These are phyloP conservation scores for Boletus rex-veris DNA, from an alignment of 768 basidiomycete species.

Conservation along the genomic window DNA sequence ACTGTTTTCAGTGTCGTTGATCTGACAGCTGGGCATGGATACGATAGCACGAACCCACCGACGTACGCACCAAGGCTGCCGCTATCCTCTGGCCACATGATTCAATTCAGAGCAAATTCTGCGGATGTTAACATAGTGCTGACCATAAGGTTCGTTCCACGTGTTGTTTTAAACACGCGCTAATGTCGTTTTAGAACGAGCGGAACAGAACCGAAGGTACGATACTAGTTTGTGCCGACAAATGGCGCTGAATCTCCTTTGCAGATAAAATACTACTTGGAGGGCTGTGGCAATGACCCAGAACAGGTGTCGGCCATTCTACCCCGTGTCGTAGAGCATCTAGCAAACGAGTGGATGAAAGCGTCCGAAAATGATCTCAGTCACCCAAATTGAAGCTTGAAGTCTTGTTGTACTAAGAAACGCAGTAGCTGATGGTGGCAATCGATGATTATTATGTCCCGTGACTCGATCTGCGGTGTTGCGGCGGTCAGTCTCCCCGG, in stretches of 20 bases:
- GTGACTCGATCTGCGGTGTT: too few species aligned
- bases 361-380: slow-evolving; percentile 49
- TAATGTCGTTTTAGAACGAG: slow-evolving; percentile 54
- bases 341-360: slow-evolving; percentile 69
- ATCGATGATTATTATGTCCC: not conserved
- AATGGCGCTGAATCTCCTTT: not conserved
- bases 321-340: slow-evolving; percentile 53
- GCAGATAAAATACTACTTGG: slow-evolving; percentile 86
- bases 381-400: slow-evolving; percentile 23
- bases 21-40: slow-evolving; percentile 58
- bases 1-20: slow-evolving; percentile 65
- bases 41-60: slow-evolving; percentile 73
- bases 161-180: not conserved
- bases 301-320: slow-evolving; percentile 48
- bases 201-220: slow-evolving; percentile 87
- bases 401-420: not conserved
- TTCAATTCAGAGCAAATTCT: slow-evolving; percentile 61
- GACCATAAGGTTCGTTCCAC: slow-evolving; percentile 57
- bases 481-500: too few species aligned
- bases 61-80: slow-evolving; percentile 58
- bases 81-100: slow-evolving; percentile 81
- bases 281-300: slow-evolving; percentile 62
- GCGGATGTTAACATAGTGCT: slow-evolving; percentile 54
- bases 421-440: not conserved
- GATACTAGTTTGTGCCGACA: not conserved